Base-by-base conservation (phyloP, 2,329 filamentous ascomycete genomes). In the Fusarium incarnatum region DNA sequence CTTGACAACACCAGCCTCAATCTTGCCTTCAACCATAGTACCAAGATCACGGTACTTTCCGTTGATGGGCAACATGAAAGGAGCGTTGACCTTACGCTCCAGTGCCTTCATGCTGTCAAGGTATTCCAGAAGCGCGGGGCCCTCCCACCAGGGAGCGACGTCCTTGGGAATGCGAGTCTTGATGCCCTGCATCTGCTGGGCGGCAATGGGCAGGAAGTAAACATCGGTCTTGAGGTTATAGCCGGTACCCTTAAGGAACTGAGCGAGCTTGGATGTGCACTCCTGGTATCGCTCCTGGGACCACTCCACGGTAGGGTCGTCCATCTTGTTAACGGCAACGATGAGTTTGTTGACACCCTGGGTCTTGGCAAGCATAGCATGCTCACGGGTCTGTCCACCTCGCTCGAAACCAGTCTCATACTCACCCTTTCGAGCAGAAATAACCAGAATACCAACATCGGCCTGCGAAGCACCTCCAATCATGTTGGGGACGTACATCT, bases 271-370 rank as follows among this genome's bases (percentile, higher is more conserved):
- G 72, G 90, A 90, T 6, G 90, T 94, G 81, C 96, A 99, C 83
- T 99, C 96, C 77, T 93, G 91, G 84, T 94, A 99, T 60, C 96
- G 91, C 42, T 93, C 92, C 75, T 98, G 89, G 57, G 92, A 96
- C 97, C 97, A 99, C 77, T 97, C 89, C 54, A 99, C 97, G 5
- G 96, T 99, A 13, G 91, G 86, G 79, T 99, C 96, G 79, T 99
- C 96, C 97, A 99, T 99, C 87, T 99, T 99, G 89, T 99, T 99
- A 79, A 98, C 94, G 56, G 88, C 96, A 30, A 99, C 91, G 47
- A 98, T 86, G 59, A 99, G 87, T 84, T 98, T 98, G 87, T 97
- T 97, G 64, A 99, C 96, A 82, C 96, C 96, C 79, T 97, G 95
- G 1, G 97, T 99, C 84, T 98, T 97, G 73, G 97, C 97, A 78